Conservation (phyloP, 2,329 filamentous ascomycete genomes). For the Dothiorella sarmentorum region DNA sequence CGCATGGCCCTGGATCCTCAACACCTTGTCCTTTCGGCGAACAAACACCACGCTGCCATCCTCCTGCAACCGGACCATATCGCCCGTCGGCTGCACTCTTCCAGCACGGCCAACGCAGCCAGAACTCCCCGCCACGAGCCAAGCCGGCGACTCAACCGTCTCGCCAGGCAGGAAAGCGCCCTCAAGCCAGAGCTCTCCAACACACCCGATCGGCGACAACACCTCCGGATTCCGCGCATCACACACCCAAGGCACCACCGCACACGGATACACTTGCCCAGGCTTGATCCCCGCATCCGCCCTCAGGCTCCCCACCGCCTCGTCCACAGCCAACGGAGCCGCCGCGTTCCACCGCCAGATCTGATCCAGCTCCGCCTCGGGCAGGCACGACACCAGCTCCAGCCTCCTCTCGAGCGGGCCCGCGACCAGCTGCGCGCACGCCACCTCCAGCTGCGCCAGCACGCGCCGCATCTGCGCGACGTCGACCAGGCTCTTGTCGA, state of each 20-base stretch:
- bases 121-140: constrained; percentile 36
- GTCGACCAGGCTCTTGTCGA: constrained; percentile 59
- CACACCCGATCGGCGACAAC: constrained; percentile 43
- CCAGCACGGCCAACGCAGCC: not conserved
- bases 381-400: constrained; percentile 39
- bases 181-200: constrained; percentile 43
- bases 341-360: constrained; percentile 45
- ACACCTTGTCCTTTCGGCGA: constrained; percentile 22
- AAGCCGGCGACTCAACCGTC: constrained; percentile 30
- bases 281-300: constrained; percentile 31
- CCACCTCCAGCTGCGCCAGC: constrained; percentile 50
- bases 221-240: constrained; percentile 32
- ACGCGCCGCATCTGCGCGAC: constrained; percentile 52
- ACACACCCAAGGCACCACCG: constrained; percentile 28
- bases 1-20: constrained; percentile 13
- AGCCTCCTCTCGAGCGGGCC: constrained; percentile 7
- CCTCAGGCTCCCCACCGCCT: not conserved
- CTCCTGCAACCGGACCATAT: constrained; percentile 35
- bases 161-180: constrained; percentile 31
- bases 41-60: constrained; percentile 34
- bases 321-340: constrained; percentile 29
- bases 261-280: constrained; percentile 18
- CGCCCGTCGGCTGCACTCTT: constrained; percentile 35
- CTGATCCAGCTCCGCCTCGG: constrained; percentile 36
- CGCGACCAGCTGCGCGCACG: constrained; percentile 47